Evolutionary conservation across 441 rosid genomes (phyloP).

Genomic region (Adansonia grandidieri): DNA sequence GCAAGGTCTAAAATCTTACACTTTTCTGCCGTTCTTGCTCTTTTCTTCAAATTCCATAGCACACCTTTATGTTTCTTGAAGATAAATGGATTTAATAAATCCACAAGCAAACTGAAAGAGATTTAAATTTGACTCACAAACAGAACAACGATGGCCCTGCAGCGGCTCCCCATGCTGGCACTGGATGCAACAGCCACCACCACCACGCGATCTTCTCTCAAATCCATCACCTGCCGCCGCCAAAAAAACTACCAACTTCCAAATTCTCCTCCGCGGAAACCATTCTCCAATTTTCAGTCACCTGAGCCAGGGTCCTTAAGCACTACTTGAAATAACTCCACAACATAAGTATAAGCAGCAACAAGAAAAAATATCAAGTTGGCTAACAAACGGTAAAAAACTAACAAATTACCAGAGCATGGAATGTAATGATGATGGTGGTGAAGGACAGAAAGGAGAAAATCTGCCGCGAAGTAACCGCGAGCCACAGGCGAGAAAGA

Average conservation of each 20-base stretch:
- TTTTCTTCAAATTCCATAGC: not conserved
- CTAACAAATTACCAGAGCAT: constrained; percentile 53
- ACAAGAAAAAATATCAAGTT: not conserved
- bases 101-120: not conserved
- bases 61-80: not conserved
- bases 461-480: constrained; percentile 46
- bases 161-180: constrained; percentile 85
- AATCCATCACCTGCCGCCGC: constrained; percentile 28
- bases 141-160: constrained; percentile 90
- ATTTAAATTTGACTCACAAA: constrained; percentile 55
- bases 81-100: not conserved
- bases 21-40: too few species aligned
- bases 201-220: constrained; percentile 42
- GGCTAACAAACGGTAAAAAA: constrained; percentile 3
- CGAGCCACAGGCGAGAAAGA: constrained; percentile 63
- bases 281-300: constrained; percentile 67
- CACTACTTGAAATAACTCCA: constrained; percentile 84
- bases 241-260: constrained; percentile 49
- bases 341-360: constrained; percentile 23
- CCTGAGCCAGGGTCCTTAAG: constrained; percentile 82
- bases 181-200: constrained; percentile 52
- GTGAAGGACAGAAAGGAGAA: constrained; percentile 46
- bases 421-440: constrained; percentile 52
- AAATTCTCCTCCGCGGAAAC: constrained; percentile 41
- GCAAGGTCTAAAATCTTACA: not conserved